Conservation (phyloP, 768 basidiomycete genomes). For the Leccinum variicolor region DNA sequence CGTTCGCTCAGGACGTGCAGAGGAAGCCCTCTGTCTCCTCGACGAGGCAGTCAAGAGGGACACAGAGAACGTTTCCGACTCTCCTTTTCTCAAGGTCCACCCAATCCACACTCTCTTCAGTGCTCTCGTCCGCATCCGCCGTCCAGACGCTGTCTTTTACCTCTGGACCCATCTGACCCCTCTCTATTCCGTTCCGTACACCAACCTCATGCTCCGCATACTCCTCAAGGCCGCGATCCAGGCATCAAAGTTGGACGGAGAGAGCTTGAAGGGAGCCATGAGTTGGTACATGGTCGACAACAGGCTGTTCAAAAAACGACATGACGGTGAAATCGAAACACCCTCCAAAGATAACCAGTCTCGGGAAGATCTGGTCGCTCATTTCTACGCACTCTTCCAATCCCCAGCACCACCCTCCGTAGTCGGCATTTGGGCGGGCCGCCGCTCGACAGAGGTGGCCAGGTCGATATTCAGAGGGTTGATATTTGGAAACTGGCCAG, state of each 20-base stretch:
- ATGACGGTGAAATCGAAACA: slow-evolving; percentile 1
- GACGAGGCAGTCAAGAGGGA: slow-evolving; percentile 36
- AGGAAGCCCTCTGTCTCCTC: slow-evolving; percentile 49
- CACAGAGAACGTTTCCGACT: slow-evolving; percentile 2
- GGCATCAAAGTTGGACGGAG: slow-evolving; percentile 49
- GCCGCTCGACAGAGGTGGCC: slow-evolving; percentile 45
- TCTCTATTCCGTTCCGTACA: slow-evolving; percentile 57
- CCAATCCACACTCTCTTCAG: slow-evolving; percentile 45
- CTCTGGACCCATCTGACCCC: slow-evolving; percentile 65
- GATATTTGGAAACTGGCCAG: slow-evolving; percentile 56
- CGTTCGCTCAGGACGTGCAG: slow-evolving; percentile 40
- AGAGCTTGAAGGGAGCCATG: slow-evolving; percentile 48
- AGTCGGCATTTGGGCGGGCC: slow-evolving; percentile 44
- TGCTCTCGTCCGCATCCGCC: slow-evolving; percentile 45
- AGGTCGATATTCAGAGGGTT: slow-evolving; percentile 52
- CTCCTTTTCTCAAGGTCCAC: slow-evolving; percentile 20
- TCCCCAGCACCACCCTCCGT: slow-evolving; percentile 27
- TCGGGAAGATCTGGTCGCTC: slow-evolving; percentile 7
- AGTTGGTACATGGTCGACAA: slow-evolving; percentile 24
- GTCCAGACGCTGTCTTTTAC: slow-evolving; percentile 61
- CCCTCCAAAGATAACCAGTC: background rate
- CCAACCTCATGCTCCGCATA: slow-evolving; percentile 53
- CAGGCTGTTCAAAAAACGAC: slow-evolving; percentile 13
- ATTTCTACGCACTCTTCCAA: slow-evolving; percentile 13
- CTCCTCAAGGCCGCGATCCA: slow-evolving; percentile 59